These are phyloP conservation scores for Pyricularia sp. DNA, from an alignment of 2,329 filamentous ascomycete genomes.

Conservation along the genomic window DNA sequence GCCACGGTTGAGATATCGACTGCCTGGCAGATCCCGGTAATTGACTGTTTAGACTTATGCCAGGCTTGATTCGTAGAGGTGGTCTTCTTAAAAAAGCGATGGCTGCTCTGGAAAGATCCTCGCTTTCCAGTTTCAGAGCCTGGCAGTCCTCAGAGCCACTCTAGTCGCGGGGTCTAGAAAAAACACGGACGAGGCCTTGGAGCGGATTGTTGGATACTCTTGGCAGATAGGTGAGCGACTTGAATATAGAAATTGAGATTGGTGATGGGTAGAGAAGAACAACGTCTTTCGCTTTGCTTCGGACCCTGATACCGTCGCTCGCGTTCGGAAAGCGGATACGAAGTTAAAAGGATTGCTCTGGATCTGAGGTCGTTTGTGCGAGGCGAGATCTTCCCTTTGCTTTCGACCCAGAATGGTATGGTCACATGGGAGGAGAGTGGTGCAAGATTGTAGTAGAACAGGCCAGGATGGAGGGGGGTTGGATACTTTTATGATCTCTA, in stretches of 20 bases:
- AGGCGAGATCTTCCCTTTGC: background rate
- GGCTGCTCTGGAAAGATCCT: background rate
- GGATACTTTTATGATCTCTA: background rate
- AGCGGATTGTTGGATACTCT: background rate
- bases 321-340: background rate
- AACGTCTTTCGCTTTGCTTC: background rate
- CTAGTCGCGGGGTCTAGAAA: background rate
- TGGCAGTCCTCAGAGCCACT: background rate
- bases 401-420: background rate
- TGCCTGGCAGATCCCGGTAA: background rate
- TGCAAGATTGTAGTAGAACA: conserved; percentile 4
- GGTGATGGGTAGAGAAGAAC: background rate
- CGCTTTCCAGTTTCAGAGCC: background rate
- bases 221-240: background rate
- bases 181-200: background rate
- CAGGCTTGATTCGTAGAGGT: background rate
- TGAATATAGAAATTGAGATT: background rate
- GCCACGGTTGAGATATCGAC: background rate
- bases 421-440: conserved; percentile 3
- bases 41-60: background rate
- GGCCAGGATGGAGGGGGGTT: background rate
- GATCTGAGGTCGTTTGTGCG: background rate
- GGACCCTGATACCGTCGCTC: background rate
- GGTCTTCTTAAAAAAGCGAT: background rate
- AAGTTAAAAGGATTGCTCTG: background rate